A percentile compares a stretch with the other conserved stretches of the same genome.
Evolutionary conservation across 106 monocot genomes (phyloP).

Genomic region (Gastrodia elata): DNA sequence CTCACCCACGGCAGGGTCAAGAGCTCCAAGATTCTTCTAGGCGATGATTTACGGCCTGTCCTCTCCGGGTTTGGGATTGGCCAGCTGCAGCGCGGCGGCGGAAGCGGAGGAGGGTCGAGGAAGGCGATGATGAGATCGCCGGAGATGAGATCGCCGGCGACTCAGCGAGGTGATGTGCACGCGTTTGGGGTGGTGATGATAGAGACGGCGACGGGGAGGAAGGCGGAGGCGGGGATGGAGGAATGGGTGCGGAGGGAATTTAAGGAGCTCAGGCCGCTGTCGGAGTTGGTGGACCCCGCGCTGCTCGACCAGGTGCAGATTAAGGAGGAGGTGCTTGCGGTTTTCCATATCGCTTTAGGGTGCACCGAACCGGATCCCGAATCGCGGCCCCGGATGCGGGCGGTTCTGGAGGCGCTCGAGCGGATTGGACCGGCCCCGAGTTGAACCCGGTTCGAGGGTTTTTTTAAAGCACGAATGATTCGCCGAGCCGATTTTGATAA

Average conservation of each 20-base stretch:
- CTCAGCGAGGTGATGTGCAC: slow-evolving; percentile 82
- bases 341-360: slow-evolving; percentile 77
- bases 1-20: slow-evolving; percentile 66
- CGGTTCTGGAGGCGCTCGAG: slow-evolving; percentile 63
- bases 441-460: background rate
- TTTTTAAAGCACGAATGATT: too few species aligned
- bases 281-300: slow-evolving; percentile 79
- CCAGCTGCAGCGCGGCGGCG: slow-evolving; percentile 55
- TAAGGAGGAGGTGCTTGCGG: slow-evolving; percentile 80
- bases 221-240: slow-evolving; percentile 37
- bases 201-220: slow-evolving; percentile 65
- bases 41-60: slow-evolving; percentile 54
- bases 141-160: slow-evolving; percentile 10
- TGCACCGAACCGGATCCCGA: slow-evolving; percentile 80
- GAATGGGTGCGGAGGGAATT: slow-evolving; percentile 60
- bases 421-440: slow-evolving; percentile 26
- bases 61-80: slow-evolving; percentile 76
- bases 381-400: slow-evolving; percentile 60
- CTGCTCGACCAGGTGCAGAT: slow-evolving; percentile 76
- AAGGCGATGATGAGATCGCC: slow-evolving; percentile 40
- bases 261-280: slow-evolving; percentile 71
- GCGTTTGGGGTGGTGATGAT: slow-evolving; percentile 61
- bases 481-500: too few species aligned
- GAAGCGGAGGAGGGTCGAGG: slow-evolving; percentile 3
- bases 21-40: slow-evolving; percentile 77